phyloP scores from a whole-genome alignment of 306 rosid genomes.

The Citrullus mucosospermus region DNA sequence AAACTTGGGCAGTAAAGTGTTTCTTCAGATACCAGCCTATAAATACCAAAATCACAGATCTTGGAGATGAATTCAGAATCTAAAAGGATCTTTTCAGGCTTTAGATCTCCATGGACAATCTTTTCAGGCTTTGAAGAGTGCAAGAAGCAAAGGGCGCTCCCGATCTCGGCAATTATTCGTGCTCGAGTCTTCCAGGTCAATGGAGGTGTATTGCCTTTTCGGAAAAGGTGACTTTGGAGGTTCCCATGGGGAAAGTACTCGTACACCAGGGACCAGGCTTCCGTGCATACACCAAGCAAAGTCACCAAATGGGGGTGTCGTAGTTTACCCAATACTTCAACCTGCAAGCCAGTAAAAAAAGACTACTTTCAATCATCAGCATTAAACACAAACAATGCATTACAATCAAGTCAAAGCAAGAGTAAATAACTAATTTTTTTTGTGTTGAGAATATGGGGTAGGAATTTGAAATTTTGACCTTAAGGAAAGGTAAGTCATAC shows the following conservation, averaged over 20 bases:
- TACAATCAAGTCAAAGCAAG: constrained; percentile 1
- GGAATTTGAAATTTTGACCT: background rate
- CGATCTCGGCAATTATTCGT: constrained; percentile 57
- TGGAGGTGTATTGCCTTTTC: constrained; percentile 35
- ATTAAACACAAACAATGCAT: background rate
- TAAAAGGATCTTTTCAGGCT: constrained; percentile 50
- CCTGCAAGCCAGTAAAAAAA: constrained; percentile 33
- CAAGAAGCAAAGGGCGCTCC: constrained; percentile 86
- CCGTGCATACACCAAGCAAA: constrained; percentile 77
- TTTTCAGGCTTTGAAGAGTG: constrained; percentile 73
- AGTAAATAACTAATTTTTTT: background rate
- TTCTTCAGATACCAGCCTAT: constrained; percentile 63
- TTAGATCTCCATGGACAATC: constrained; percentile 71
- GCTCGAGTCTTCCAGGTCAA: constrained; percentile 60
- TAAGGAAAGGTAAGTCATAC: background rate
- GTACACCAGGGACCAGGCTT: constrained; percentile 71
- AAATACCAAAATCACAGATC: constrained; percentile 68
- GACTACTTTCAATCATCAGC: background rate
- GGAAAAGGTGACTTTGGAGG: constrained; percentile 60
- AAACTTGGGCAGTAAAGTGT: constrained; percentile 45
- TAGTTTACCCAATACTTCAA: constrained; percentile 65
- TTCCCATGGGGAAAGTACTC: constrained; percentile 74
- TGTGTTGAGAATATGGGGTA: background rate
- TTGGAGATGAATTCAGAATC: constrained; percentile 66
- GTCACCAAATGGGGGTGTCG: constrained; percentile 79